Conservation (phyloP, 2,329 filamentous ascomycete genomes). For the Endoconidiophora polonica region DNA sequence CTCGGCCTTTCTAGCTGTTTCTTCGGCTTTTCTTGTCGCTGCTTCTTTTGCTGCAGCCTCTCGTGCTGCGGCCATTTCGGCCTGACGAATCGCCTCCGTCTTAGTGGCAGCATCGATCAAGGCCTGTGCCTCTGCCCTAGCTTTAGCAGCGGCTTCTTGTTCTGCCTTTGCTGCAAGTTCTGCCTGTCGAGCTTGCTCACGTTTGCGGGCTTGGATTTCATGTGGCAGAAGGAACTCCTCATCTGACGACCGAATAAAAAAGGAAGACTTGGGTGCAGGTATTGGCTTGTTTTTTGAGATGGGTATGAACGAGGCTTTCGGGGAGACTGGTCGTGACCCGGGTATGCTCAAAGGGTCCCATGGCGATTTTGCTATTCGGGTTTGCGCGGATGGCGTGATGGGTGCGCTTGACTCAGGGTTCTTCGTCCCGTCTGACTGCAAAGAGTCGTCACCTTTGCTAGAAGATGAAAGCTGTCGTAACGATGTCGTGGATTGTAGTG, state of each 20-base stretch:
- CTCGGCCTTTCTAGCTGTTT: not conserved
- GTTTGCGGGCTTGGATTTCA: constrained; percentile 5
- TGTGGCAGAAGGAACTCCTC: constrained; percentile 8
- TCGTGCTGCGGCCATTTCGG: not conserved
- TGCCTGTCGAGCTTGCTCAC: not conserved
- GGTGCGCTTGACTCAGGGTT: too few species aligned
- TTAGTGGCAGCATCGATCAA: not conserved
- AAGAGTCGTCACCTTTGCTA: not conserved
- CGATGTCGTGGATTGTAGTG: not conserved
- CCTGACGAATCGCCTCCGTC: not conserved
- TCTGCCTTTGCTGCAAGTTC: not conserved
- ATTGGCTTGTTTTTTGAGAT: not conserved
- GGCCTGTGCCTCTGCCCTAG: not conserved
- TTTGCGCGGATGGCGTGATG: too few species aligned
- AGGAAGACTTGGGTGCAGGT: not conserved
- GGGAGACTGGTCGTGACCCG: too few species aligned
- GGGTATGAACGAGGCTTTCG: too few species aligned
- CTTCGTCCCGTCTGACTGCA: not conserved
- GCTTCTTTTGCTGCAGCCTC: not conserved
- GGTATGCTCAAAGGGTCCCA: too few species aligned
- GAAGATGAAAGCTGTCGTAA: constrained; percentile 4
- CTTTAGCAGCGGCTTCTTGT: not conserved
- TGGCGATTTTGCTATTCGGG: too few species aligned
- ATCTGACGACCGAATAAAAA: not conserved
- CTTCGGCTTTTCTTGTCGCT: not conserved